Conservation (phyloP, 1,139 yeast genomes). For the Pichia norvegensis region DNA sequence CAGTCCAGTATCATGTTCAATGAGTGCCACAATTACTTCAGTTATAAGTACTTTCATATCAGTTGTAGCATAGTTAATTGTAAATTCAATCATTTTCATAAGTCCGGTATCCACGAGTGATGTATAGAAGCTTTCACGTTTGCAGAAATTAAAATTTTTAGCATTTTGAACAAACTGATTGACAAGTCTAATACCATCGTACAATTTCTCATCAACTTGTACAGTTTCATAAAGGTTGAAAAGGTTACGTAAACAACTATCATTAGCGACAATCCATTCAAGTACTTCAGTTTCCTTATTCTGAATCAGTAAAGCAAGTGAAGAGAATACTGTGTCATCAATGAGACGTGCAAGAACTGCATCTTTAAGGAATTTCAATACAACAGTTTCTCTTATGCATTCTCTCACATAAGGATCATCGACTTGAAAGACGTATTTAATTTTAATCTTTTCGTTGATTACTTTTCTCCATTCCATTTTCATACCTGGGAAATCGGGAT, state of each 20-base stretch:
- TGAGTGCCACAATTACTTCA: constrained; percentile 70
- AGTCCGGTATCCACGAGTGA: constrained; percentile 62
- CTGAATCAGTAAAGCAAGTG: constrained; percentile 59
- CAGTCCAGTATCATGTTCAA: constrained; percentile 75
- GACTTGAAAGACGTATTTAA: constrained; percentile 64
- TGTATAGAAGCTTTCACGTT: constrained; percentile 59
- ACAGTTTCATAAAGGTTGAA: constrained; percentile 45
- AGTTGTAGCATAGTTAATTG: constrained; percentile 47
- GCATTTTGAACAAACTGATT: constrained; percentile 78
- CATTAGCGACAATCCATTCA: constrained; percentile 52
- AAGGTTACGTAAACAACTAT: constrained; percentile 41
- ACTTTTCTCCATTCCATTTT: constrained; percentile 76
- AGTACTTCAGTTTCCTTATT: constrained; percentile 65
- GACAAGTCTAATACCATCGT: constrained; percentile 56
- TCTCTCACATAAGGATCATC: constrained; percentile 26
- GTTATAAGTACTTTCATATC: constrained; percentile 65
- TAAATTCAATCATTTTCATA: constrained; percentile 62
- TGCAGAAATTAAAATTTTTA: constrained; percentile 56
- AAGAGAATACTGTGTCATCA: constrained; percentile 69
- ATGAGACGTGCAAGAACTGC: constrained; percentile 73
- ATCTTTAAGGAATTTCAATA: constrained; percentile 75
- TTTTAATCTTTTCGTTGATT: constrained; percentile 47
- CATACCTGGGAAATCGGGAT: constrained; percentile 69
- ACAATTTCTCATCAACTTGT: constrained; percentile 37
- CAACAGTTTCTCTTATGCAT: constrained; percentile 66